phyloP scores from a whole-genome alignment of 1,139 yeast genomes.

The Candida frijolesensis region DNA sequence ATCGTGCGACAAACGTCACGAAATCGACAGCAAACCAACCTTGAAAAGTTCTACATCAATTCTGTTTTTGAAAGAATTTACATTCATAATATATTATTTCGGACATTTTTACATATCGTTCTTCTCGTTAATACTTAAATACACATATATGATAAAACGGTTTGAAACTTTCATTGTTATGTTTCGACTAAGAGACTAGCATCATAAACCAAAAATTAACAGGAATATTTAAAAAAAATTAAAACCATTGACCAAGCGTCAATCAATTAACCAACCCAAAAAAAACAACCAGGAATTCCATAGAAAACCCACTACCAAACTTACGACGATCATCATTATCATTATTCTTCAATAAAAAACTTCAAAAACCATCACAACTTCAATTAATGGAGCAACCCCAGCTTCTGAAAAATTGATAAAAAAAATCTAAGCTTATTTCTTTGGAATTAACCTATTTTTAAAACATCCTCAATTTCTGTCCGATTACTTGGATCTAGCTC shows the following conservation, averaged over 20 bases:
- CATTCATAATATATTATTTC: background rate
- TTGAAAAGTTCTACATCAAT: background rate
- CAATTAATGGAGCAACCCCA: background rate
- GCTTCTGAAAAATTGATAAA: background rate
- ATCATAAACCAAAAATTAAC: conserved; percentile 3
- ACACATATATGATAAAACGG: conserved; percentile 7
- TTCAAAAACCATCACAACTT: background rate
- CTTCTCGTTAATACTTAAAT: conserved; percentile 1
- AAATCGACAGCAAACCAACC: too few species aligned
- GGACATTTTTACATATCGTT: background rate
- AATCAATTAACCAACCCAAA: background rate
- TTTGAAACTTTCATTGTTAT: conserved; percentile 1
- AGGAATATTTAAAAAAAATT: background rate
- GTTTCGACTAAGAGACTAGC: conserved; percentile 8
- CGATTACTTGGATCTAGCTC: conserved; percentile 98
- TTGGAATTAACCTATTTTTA: too few species aligned
- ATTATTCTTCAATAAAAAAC: background rate
- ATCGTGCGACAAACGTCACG: background rate
- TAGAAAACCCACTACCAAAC: too few species aligned
- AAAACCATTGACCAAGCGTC: background rate
- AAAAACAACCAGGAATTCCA: background rate
- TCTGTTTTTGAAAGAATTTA: background rate
- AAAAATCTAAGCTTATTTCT: too few species aligned
- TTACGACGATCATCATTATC: too few species aligned
- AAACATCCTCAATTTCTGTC: conserved; percentile 25